Evolutionary conservation across 2,329 filamentous ascomycete species (phyloP).

Genomic region (Thelonectria discophora): DNA sequence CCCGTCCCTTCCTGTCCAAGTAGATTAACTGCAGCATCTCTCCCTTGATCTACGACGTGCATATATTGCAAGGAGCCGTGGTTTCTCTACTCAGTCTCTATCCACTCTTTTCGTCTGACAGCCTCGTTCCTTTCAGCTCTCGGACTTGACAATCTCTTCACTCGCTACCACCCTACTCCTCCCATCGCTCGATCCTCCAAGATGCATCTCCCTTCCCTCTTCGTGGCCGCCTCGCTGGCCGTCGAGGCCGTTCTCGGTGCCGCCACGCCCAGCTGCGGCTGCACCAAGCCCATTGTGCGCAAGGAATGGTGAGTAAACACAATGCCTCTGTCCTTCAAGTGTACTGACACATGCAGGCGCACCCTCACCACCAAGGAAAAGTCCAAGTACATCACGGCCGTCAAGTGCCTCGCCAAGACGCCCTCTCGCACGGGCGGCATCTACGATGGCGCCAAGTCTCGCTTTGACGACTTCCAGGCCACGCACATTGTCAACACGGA

Average conservation of each 20-base stretch:
- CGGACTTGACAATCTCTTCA: not conserved
- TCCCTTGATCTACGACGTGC: too few species aligned
- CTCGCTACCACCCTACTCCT: not conserved
- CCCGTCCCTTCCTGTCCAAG: too few species aligned
- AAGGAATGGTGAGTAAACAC: slow-evolving; percentile 30
- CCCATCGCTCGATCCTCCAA: not conserved
- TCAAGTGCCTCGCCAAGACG: slow-evolving; percentile 34
- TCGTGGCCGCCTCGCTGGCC: slow-evolving; percentile 14
- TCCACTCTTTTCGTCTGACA: not conserved
- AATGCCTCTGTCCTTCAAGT: not conserved
- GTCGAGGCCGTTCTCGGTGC: slow-evolving; percentile 22
- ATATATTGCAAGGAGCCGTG: too few species aligned
- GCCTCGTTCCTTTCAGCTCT: too few species aligned
- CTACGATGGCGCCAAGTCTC: slow-evolving; percentile 33
- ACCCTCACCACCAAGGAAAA: slow-evolving; percentile 28
- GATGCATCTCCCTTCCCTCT: slow-evolving; percentile 20
- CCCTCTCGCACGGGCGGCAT: slow-evolving; percentile 27
- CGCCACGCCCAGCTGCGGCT: slow-evolving; percentile 13
- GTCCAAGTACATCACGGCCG: slow-evolving; percentile 37
- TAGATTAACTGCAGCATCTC: too few species aligned
- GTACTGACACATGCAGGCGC: slow-evolving; percentile 24
- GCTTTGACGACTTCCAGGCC: slow-evolving; percentile 40
- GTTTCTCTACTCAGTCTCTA: too few species aligned
- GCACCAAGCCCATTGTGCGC: slow-evolving; percentile 26
- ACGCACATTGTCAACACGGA: slow-evolving; percentile 39